phyloP scores from a whole-genome alignment of 1,284 basidiomycete genomes.

The Cyathus pygmaeus region DNA sequence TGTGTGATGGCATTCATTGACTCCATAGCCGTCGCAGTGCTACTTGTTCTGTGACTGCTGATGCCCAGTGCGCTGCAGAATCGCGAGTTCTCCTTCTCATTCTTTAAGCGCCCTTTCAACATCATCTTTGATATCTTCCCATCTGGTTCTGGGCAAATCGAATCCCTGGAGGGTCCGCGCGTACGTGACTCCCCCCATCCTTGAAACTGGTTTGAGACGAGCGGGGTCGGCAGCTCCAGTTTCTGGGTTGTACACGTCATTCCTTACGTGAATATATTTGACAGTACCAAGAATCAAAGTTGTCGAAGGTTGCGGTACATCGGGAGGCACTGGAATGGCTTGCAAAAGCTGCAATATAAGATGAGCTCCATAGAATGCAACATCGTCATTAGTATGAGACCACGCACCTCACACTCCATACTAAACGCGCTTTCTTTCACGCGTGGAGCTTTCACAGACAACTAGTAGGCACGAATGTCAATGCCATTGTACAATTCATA shows the following conservation, averaged over 20 bases:
- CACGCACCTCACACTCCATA: slow-evolving; percentile 70
- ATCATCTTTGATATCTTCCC: not conserved
- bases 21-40: too few species aligned
- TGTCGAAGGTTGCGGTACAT: slow-evolving; percentile 11
- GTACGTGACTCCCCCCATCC: slow-evolving; percentile 63
- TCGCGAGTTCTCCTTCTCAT: too few species aligned
- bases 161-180: not conserved
- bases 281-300: slow-evolving; percentile 68
- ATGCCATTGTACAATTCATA: not conserved
- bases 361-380: not conserved
- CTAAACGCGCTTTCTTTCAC: slow-evolving; percentile 78
- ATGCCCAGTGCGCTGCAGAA: too few species aligned
- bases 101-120: not conserved
- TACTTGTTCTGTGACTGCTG: too few species aligned
- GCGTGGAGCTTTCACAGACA: slow-evolving; percentile 66
- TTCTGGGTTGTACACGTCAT: slow-evolving; percentile 54
- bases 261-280: slow-evolving; percentile 70
- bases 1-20: too few species aligned
- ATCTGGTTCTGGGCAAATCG: not conserved
- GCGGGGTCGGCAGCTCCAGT: slow-evolving; percentile 58
- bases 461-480: slow-evolving; percentile 32
- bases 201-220: slow-evolving; percentile 62
- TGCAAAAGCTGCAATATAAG: slow-evolving; percentile 48
- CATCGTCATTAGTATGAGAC: not conserved
- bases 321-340: slow-evolving; percentile 48